Base-by-base conservation (phyloP, 2,329 filamentous ascomycete genomes). In the Pseudopithomyces maydicus region DNA sequence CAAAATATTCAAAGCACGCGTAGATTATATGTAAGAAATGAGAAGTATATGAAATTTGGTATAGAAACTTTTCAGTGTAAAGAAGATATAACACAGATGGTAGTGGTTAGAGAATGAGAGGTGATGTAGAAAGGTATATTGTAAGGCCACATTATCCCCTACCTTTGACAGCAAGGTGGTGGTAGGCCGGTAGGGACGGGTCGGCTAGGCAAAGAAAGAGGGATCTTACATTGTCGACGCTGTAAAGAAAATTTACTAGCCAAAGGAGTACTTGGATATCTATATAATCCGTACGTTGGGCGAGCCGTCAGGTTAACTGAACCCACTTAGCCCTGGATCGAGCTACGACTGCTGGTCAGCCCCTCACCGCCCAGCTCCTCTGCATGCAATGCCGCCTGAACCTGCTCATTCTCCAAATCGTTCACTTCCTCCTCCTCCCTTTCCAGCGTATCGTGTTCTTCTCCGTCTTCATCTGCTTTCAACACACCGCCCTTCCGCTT, bases 401-500 rank as follows among this genome's bases (percentile, higher is more conserved):
- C 33, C 22, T 44, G 11, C 29, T 42, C 39, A n/a, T 17, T 29
- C 11, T 29, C 17, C n/a, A n/a, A n/a, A 14, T 49, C 55, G 6
- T 32, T 26, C 7, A n/a, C 48, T 10, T 43, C 55, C 42, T 64
- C 57, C 33, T 61, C 54, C 33, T 52, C 58, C 17, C 29, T 32
- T 15, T 57, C 62, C 33, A 46, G 42, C 29, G 54, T 54, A n/a
- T 61, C 59, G 19, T 59, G 63, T 12, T 65, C 63, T 11, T 41
- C 62, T 5, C 55, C 52, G 2, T 59, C 57, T 29, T 46, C 51
- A 12, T 65, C 58, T 14, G 59, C 63, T 55, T 81, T 91, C 65
- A 96, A 71, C 53, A 82, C 84, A 0, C 90, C 92, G 0, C 91
- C 92, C 75, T 99, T 99, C 60, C 95, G 82, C 77, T 92, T 92